These are phyloP conservation scores for Simmondsia chinensis DNA, from an alignment of 148 eudicot genomes.

Conservation along the genomic window DNA sequence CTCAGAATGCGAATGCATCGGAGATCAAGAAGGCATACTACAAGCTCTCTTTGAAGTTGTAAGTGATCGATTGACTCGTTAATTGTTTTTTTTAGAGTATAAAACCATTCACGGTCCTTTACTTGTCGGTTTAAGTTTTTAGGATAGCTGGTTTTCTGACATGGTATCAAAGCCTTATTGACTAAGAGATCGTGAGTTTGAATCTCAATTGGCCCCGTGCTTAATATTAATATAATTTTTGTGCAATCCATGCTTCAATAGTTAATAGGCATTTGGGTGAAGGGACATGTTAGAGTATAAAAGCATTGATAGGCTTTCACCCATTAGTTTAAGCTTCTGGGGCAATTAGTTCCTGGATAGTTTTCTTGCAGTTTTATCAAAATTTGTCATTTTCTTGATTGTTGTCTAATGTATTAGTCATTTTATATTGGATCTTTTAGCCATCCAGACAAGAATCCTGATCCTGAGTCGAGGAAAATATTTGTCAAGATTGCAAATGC, in stretches of 20 bases:
- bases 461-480: constrained; percentile 76
- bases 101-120: background rate
- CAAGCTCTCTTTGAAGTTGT: constrained; percentile 81
- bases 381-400: background rate
- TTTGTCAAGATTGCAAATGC: constrained; percentile 90
- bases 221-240: too few relatives aligned
- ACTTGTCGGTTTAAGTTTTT: background rate
- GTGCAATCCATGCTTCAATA: too few relatives aligned
- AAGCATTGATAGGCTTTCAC: too few relatives aligned
- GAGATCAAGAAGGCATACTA: constrained; percentile 92
- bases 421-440: constrained; percentile 13
- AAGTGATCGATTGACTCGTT: constrained; percentile 12
- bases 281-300: too few relatives aligned
- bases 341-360: too few relatives aligned
- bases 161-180: too few relatives aligned
- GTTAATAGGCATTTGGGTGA: too few relatives aligned
- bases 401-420: background rate
- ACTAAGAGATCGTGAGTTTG: too few relatives aligned
- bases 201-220: too few relatives aligned
- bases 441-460: constrained; percentile 88
- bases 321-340: too few relatives aligned
- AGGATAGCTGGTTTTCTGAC: too few relatives aligned
- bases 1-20: constrained; percentile 71
- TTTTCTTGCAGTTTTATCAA: too few relatives aligned
- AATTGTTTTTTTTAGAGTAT: background rate